A percentile compares a stretch with the other conserved stretches of the same genome.
These are phyloP conservation scores for Penicillium sclerotiorum DNA, from an alignment of 2,329 filamentous ascomycete genomes.

Conservation along the genomic window DNA sequence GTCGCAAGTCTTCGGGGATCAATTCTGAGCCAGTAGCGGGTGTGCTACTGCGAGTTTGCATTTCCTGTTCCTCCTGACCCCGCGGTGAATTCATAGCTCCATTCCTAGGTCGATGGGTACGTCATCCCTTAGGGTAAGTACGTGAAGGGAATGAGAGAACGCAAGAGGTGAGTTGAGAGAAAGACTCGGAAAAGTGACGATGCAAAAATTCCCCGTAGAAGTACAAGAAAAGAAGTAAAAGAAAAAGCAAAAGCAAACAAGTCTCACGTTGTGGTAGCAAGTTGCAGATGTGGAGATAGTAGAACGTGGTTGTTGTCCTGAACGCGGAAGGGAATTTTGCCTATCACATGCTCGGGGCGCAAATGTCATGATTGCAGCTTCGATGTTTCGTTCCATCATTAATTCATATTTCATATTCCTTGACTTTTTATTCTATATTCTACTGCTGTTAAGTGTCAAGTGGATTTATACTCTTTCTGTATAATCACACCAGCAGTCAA, in stretches of 20 bases:
- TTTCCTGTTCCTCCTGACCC: slow-evolving; percentile 33
- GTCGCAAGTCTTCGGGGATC: slow-evolving; percentile 43
- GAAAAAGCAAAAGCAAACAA: not conserved
- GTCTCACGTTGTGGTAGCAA: no score
- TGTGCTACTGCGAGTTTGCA: slow-evolving; percentile 23
- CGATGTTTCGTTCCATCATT: not conserved
- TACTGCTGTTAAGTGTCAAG: not conserved
- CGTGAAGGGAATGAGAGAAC: not conserved
- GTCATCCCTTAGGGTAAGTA: slow-evolving; percentile 29
- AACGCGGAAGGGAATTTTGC: slow-evolving; percentile 25
- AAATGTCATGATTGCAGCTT: not conserved
- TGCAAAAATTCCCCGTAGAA: not conserved
- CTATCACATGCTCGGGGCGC: slow-evolving; percentile 26
- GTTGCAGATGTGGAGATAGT: not conserved
- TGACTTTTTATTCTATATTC: no score
- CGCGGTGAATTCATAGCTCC: slow-evolving; percentile 38
- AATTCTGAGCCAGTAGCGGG: slow-evolving; percentile 21
- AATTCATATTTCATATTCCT: not conserved
- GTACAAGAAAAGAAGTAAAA: not conserved
- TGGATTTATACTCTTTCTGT: slow-evolving; percentile 20
- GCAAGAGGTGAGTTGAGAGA: not conserved
- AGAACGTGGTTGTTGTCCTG: slow-evolving; percentile 21
- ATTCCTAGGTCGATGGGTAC: slow-evolving; percentile 32
- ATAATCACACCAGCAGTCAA: slow-evolving; percentile 42
- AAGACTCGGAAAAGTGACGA: not conserved